Base-by-base conservation (phyloP, 208 protist genomes). In the Strigomonas galati region DNA sequence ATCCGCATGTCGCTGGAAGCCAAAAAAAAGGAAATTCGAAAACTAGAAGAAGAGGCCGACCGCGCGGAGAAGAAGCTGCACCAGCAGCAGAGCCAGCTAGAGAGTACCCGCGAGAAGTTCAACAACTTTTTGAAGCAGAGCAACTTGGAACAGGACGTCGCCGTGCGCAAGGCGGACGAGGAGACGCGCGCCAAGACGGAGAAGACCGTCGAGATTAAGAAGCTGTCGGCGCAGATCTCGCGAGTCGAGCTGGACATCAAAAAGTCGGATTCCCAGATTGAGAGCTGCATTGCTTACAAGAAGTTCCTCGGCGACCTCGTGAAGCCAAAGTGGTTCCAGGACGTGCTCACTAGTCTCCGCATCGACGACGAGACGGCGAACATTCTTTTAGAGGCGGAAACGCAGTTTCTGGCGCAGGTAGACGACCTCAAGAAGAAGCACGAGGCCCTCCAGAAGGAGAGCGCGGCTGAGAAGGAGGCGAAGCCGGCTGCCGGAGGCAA, bases 71-170 rank as follows among this genome's bases (percentile, higher is more conserved):
- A 96, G 78, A 81, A 81, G 12, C 69, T 98, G 44, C 76, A 76
- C n/a, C 92, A 97, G 71, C 78, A 94, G 56, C 94, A 98, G 71
- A 85, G 96, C 65, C 93, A 97, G 74, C 89, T 98, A 37, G 84
- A 88, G 35, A 96, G 87, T 61, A 97, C 95, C 27, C 79, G 85
- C 21, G 86, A 93, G 54, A 94, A 96, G 65, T 98, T 98, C 72
- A 94, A 97, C 69, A 92, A 87, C 61, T 98, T 98, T 71, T 72
- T 98, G n/a, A 98, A 98, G 61, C 75, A 96, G 62, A 98, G 96
- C 76, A 97, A 98, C 73, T 73, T 95, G 14, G 91, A 98, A 62
- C 94, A 97, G 51, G 95, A 98, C 56, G 87, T 96, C 4, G 96
- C 97, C 26, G 97, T 98, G 35, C 92, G 93, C 31, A 87, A 90